Evolutionary conservation across 768 basidiomycete species (phyloP), one percentile per base, ranked within the genome.

Genomic region (Pisolithus sp.): DNA sequence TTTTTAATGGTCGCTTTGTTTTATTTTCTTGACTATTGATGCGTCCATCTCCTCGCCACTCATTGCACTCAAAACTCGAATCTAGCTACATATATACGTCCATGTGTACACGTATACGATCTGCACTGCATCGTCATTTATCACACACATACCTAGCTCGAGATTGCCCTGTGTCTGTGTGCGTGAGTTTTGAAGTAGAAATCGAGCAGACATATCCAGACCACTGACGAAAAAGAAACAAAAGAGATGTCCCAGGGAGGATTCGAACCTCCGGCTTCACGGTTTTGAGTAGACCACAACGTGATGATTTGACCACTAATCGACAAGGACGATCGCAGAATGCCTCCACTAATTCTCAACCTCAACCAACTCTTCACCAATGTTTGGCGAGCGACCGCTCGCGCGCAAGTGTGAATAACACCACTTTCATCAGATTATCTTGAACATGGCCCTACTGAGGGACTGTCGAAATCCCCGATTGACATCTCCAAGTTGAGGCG

Each of bases 301-400:
- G 63, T 62, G 63, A 63, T 59, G 65, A 66, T 66, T 61, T 66
- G 62, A 66, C 65, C 65, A 64, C 65, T 66, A 66, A 66, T 66
- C 65, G 61, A 66, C 60, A 60, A 58, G 65, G 63, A 66, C 65
- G 13, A 45, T 45, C 23, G 1, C 15, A 34, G 34, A 5, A 13
- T 30, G 6, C 30, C 30, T 10, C 5, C 5, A 2, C n/a, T 4
- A 13, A 2, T 15, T 34, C 3, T 13, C 34, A 4, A 13, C 12
- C 10, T 34, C 34, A 13, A 15, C 12, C 34, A 5, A 4, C 34
- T 5, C 4, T 15, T 34, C 34, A 34, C 12, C 5, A 34, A 34
- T 13, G 12, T 13, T 4, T 26, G 26, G 4, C 26, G 2, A n/a
- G n/a, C n/a, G n/a, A n/a, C n/a, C n/a, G n/a, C n/a, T n/a, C n/a